Evolutionary conservation across 495 filamentous ascomycete genomes (phyloP).

Genomic region (Baudoinia panamericana): DNA sequence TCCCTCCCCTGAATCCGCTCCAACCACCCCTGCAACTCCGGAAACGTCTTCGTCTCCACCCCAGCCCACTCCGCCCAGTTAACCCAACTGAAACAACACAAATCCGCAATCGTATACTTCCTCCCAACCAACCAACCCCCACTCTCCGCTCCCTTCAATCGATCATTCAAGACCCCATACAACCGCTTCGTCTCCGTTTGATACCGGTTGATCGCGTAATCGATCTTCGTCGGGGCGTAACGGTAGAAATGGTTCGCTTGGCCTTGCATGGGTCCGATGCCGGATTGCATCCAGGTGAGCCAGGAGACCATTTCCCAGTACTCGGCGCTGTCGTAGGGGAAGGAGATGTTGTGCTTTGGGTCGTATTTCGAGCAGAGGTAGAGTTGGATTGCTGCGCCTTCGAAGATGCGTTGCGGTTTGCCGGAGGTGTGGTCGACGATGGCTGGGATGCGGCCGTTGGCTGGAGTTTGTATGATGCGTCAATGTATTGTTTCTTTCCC

Average conservation of each 20-base stretch:
- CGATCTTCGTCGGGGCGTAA: constrained; percentile 71
- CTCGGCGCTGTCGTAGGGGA: constrained; percentile 32
- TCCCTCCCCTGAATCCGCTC: constrained; percentile 11
- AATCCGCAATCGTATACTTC: constrained; percentile 20
- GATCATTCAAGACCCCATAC: constrained; percentile 53
- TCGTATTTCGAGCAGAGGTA: constrained; percentile 39
- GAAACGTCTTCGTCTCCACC: constrained; percentile 15
- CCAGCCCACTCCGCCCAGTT: constrained; percentile 23
- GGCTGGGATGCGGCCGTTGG: constrained; percentile 22
- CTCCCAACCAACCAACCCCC: constrained; percentile 13
- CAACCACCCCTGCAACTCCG: constrained; percentile 16
- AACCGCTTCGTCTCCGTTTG: constrained; percentile 62
- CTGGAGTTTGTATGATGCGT: constrained; percentile 1
- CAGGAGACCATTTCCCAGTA: constrained; percentile 36
- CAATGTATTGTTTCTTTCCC: no score
- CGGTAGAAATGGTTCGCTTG: constrained; percentile 75
- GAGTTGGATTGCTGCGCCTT: constrained; percentile 36
- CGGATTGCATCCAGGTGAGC: constrained; percentile 44
- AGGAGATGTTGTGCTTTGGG: constrained; percentile 33
- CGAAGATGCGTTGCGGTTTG: constrained; percentile 32
- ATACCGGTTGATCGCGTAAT: constrained; percentile 67
- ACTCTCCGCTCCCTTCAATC: constrained; percentile 2
- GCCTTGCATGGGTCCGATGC: constrained; percentile 72
- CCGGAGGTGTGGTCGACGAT: constrained; percentile 17
- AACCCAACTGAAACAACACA: constrained; percentile 19